A percentile compares a stretch with the other conserved stretches of the same genome.
Evolutionary conservation across 2,329 filamentous ascomycete species (phyloP).

Genomic region (Akanthomyces dipterigenus): DNA sequence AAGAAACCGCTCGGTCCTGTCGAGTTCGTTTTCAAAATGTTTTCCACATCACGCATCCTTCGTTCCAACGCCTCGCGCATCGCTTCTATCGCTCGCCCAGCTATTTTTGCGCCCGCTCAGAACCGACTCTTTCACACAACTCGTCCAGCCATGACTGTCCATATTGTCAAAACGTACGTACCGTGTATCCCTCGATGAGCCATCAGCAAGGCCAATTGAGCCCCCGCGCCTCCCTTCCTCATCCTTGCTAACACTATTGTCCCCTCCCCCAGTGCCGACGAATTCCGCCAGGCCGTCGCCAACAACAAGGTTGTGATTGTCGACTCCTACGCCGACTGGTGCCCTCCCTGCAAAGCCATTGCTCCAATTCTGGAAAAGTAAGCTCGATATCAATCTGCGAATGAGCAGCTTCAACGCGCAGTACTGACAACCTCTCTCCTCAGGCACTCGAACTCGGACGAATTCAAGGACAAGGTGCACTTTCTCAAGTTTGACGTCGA

Average conservation of each 20-base stretch:
- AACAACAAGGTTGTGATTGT: slow-evolving; percentile 61
- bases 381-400: slow-evolving; percentile 10
- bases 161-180: slow-evolving; percentile 11
- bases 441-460: slow-evolving; percentile 30
- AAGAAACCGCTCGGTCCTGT: not conserved
- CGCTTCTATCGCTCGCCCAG: slow-evolving; percentile 8
- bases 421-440: not conserved
- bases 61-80: slow-evolving; percentile 5
- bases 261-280: slow-evolving; percentile 6
- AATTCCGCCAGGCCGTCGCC: slow-evolving; percentile 13
- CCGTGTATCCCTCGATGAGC: not conserved
- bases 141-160: slow-evolving; percentile 13
- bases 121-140: slow-evolving; percentile 11
- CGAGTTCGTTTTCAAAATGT: not conserved
- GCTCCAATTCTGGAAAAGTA: slow-evolving; percentile 56
- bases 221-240: not conserved
- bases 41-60: slow-evolving; percentile 1
- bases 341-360: slow-evolving; percentile 90
- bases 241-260: not conserved
- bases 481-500: slow-evolving; percentile 95
- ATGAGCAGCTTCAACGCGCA: not conserved
- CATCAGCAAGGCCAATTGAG: not conserved
- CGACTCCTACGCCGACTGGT: slow-evolving; percentile 88
- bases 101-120: not conserved
- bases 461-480: slow-evolving; percentile 50